Evolutionary conservation across 305 asterid species (phyloP).

Genomic region (Petunia hybrid): DNA sequence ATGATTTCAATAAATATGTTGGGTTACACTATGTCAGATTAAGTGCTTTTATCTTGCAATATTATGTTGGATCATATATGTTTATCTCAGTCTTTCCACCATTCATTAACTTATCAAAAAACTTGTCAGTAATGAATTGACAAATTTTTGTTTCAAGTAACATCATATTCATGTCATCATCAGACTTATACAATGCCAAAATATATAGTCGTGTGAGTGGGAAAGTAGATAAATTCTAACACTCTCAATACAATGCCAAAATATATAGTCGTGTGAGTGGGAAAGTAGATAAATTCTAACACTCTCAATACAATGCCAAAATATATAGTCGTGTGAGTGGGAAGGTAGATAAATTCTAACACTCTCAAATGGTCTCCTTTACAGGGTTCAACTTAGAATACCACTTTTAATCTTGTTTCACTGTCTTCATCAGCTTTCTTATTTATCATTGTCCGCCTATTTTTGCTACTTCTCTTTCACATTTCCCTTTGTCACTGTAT

Average conservation of each 20-base stretch:
- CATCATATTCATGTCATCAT: conserved; percentile 16
- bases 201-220: neutral
- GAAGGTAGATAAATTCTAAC: conserved; percentile 37
- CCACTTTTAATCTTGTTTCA: conserved; percentile 48
- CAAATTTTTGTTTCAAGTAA: neutral
- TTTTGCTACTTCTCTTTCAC: conserved; percentile 12
- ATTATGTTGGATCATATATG: neutral
- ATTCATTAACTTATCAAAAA: neutral
- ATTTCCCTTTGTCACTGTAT: neutral
- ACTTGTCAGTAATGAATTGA: neutral
- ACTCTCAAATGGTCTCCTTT: conserved; percentile 43
- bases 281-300: conserved; percentile 35
- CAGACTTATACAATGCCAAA: neutral
- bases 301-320: neutral
- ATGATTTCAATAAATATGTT: conserved; percentile 6
- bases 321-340: neutral
- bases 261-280: neutral
- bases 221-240: conserved; percentile 35
- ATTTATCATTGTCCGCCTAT: conserved; percentile 9
- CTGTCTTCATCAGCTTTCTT: conserved; percentile 25
- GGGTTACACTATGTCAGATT: neutral
- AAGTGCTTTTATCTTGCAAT: neutral
- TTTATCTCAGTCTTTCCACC: neutral
- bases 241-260: neutral
- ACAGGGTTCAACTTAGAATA: conserved; percentile 44